These are phyloP conservation scores for Athelia psychrophila DNA, from an alignment of 1,284 basidiomycete species.

Conservation along the genomic window DNA sequence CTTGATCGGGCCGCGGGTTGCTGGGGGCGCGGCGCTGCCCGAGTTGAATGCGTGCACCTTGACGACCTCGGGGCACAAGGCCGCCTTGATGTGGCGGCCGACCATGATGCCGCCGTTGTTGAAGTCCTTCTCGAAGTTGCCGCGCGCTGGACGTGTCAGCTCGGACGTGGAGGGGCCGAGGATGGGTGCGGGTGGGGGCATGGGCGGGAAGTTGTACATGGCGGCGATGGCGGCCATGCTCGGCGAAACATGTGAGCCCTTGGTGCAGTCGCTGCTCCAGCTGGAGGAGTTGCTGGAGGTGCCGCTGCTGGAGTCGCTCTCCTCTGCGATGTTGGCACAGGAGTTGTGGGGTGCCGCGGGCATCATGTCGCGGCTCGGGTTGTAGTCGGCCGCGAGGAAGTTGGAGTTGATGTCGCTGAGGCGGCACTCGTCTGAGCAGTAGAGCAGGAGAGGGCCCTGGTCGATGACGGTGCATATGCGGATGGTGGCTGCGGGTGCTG, in stretches of 20 bases:
- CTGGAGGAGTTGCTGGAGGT: constrained; percentile 38
- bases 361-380: constrained; percentile 39
- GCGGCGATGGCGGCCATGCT: constrained; percentile 50
- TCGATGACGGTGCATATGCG: constrained; percentile 69
- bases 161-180: too few species aligned
- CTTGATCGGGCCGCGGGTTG: constrained; percentile 19
- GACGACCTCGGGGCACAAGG: constrained; percentile 41
- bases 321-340: constrained; percentile 25
- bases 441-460: constrained; percentile 69
- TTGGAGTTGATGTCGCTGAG: constrained; percentile 49
- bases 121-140: constrained; percentile 18
- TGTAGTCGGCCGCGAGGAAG: constrained; percentile 42
- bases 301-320: constrained; percentile 36
- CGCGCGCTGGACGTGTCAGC: constrained; percentile 7
- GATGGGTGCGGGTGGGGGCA: constrained; percentile 48
- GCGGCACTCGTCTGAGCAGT: constrained; percentile 76
- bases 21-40: constrained; percentile 8
- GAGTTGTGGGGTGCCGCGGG: constrained; percentile 39
- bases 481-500: constrained; percentile 27
- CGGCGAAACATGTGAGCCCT: constrained; percentile 24
- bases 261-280: constrained; percentile 24
- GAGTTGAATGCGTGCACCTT: constrained; percentile 11
- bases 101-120: constrained; percentile 64
- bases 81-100: constrained; percentile 51
- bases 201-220: constrained; percentile 52